phyloP scores from a whole-genome alignment of 2,329 filamentous ascomycete species.

The Hypoxylon sp. region DNA sequence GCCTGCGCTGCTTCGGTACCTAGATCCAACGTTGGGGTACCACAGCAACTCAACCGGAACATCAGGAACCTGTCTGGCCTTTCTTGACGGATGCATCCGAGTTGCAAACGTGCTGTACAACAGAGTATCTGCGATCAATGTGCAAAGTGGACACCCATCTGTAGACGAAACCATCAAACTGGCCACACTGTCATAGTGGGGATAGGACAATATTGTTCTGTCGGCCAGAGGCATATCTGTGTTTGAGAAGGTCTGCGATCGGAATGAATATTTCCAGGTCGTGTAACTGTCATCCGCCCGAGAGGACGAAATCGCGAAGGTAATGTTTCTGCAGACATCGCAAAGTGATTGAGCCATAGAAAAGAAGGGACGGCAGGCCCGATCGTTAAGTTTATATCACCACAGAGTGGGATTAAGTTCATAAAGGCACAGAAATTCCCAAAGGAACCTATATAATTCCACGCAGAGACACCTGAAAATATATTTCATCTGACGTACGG shows the following conservation, averaged over 20 bases:
- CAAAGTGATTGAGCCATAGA: background rate
- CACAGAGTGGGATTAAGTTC: background rate
- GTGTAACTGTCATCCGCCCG: background rate
- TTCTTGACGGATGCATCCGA: background rate
- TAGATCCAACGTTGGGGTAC: background rate
- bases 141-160: background rate
- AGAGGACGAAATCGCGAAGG: background rate
- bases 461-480: background rate
- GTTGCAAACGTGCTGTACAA: background rate
- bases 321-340: constrained; percentile 1
- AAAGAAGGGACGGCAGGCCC: background rate
- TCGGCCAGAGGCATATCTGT: background rate
- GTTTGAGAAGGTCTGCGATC: background rate
- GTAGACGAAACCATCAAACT: background rate
- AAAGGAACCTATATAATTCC: background rate
- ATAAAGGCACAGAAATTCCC: background rate
- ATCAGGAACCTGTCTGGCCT: background rate
- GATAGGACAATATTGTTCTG: background rate
- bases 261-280: background rate
- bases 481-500: background rate
- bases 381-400: background rate
- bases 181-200: background rate
- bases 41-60: background rate
- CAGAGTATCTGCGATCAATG: background rate
- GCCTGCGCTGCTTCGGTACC: background rate